Evolutionary conservation across 2,329 filamentous ascomycete genomes (phyloP).

Genomic region (Leptographium flavum): DNA sequence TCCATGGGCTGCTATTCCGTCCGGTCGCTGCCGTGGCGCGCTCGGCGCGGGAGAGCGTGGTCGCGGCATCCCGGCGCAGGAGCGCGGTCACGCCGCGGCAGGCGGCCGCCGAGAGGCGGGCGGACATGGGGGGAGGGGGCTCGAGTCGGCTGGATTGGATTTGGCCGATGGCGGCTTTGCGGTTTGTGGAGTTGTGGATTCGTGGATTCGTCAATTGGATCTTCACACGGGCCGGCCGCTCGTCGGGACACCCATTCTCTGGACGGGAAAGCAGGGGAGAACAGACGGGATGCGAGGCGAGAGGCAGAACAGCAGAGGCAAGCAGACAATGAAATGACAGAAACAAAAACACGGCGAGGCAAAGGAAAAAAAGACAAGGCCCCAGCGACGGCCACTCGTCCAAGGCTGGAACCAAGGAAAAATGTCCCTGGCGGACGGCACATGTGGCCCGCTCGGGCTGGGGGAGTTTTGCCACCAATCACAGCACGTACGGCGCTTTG

Average conservation of each 20-base stretch:
- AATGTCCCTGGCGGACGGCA: not conserved
- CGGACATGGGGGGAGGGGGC: not conserved
- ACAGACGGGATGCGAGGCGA: too few species aligned
- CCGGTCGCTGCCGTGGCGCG: not conserved
- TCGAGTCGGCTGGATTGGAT: not conserved
- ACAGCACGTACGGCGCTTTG: not conserved
- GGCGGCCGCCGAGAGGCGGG: not conserved
- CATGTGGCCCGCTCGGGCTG: too few species aligned
- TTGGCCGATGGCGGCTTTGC: not conserved
- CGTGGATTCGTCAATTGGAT: too few species aligned
- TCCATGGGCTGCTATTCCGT: not conserved
- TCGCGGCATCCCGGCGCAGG: not conserved
- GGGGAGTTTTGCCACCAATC: constrained; percentile 3
- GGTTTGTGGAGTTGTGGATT: too few species aligned
- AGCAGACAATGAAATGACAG: not conserved
- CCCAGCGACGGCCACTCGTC: not conserved
- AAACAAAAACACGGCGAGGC: not conserved
- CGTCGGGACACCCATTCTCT: too few species aligned
- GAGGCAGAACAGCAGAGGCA: too few species aligned
- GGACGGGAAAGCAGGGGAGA: too few species aligned
- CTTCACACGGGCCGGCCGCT: too few species aligned
- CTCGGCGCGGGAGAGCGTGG: not conserved
- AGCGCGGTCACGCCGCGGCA: not conserved
- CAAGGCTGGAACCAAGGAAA: constrained; percentile 1
- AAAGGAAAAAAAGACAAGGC: not conserved